Base-by-base conservation (phyloP, 208 protist species). In the Histomonas meleagridis region DNA sequence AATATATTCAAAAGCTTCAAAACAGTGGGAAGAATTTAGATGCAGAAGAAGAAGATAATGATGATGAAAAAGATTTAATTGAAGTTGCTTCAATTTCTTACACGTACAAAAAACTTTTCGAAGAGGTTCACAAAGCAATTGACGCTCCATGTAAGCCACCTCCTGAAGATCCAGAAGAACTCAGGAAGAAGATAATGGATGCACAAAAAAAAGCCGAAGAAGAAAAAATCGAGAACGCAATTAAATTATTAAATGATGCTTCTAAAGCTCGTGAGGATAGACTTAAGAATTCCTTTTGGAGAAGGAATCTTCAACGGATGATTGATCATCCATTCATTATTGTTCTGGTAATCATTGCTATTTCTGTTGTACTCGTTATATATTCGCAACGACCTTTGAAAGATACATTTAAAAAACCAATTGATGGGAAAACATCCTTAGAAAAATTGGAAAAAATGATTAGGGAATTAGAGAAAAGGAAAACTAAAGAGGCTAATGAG, bases 301-400 rank as follows among this genome's bases (percentile, higher is more conserved):
- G 28, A 51, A 79, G 70, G 51, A 79, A 79, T 32, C 12, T 79
- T 23, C 70, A 51, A n/a, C 48, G 40, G 51, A 79, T 79, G 14
- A 79, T 32, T 51, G 70, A 79, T 51, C 70, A 79, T 51, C 70
- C 70, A n/a, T 18, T 79, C 9, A 79, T 79, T 49, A 51, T 79
- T 28, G 40, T 79, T n/a, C 51, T 79, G 14, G 51, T 79, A 1
- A 40, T 46, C 28, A 9, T 46, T 12, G 12, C n/a, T 5, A 79
- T 79, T 51, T 40, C 40, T 23, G 40, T 51, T 51, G n/a, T n/a
- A n/a, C n/a, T n/a, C n/a, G n/a, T n/a, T n/a, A n/a, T n/a, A n/a
- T n/a, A n/a, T n/a, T n/a, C n/a, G n/a, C n/a, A n/a, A n/a, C n/a
- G n/a, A n/a, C n/a, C n/a, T n/a, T n/a, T n/a, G n/a, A n/a, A n/a